A percentile compares a stretch with the other conserved stretches of the same genome.
Evolutionary conservation across 345 rosid genomes (phyloP).

Genomic region (Brassica cretica): DNA sequence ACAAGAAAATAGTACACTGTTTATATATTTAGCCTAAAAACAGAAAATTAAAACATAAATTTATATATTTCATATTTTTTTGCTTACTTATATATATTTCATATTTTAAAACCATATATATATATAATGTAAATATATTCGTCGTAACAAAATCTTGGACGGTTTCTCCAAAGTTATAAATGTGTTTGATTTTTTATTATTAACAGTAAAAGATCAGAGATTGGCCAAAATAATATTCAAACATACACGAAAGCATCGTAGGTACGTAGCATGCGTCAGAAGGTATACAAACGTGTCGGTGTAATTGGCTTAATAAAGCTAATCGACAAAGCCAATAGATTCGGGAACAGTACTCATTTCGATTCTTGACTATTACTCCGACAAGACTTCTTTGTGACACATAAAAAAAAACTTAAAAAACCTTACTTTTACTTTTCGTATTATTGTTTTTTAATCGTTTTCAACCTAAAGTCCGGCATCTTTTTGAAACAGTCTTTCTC

Average conservation of each 20-base stretch:
- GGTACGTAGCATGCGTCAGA: conserved; percentile 21
- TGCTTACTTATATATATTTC: no score
- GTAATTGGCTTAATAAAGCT: conserved; percentile 33
- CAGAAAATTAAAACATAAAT: background rate
- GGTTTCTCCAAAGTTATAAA: conserved; percentile 5
- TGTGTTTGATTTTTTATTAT: background rate
- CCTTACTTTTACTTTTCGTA: conserved; percentile 19
- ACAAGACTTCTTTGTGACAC: conserved; percentile 25
- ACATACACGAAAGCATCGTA: conserved; percentile 21
- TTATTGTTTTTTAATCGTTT: conserved; percentile 13
- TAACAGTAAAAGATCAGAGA: conserved; percentile 7
- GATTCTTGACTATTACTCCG: conserved; percentile 35
- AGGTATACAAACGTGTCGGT: conserved; percentile 33
- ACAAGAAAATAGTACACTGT: background rate
- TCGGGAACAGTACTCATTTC: conserved; percentile 17
- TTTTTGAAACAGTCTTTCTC: conserved; percentile 3
- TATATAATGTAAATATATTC: no score
- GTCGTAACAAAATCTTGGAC: conserved; percentile 20
- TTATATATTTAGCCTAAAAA: background rate
- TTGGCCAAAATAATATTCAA: conserved; percentile 19
- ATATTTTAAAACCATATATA: no score
- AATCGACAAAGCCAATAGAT: conserved; percentile 40
- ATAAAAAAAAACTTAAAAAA: background rate
- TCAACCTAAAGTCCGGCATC: conserved; percentile 22
- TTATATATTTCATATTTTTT: background rate